These are phyloP conservation scores for Antarctomyces pellizariae DNA, from an alignment of 495 filamentous ascomycete genomes.

Conservation along the genomic window DNA sequence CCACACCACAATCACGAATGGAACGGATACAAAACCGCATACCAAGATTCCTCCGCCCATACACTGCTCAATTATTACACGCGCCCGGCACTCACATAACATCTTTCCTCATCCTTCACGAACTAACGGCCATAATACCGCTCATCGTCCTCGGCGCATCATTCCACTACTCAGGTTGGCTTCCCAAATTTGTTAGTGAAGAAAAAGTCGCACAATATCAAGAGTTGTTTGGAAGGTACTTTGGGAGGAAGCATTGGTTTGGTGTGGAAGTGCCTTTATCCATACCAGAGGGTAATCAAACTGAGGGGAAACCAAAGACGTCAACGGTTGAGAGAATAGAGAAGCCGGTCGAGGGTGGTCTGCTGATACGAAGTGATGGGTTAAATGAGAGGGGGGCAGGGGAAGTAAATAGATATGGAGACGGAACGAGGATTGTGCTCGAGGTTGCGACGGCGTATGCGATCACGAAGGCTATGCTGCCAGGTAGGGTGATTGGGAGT, in stretches of 20 bases:
- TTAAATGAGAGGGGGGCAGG: conserved; percentile 4
- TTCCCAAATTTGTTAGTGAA: conserved; percentile 24
- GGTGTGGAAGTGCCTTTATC: no score
- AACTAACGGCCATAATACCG: conserved; percentile 67
- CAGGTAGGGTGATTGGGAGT: conserved; percentile 48
- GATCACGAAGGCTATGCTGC: conserved; percentile 63
- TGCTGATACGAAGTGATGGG: conserved; percentile 6
- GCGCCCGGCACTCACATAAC: conserved; percentile 66
- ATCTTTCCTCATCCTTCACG: conserved; percentile 77
- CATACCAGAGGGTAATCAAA: no score
- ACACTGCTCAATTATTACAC: conserved; percentile 39
- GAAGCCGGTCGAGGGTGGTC: conserved; percentile 6
- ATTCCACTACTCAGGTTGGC: conserved; percentile 54
- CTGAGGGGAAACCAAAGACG: conserved; percentile 6
- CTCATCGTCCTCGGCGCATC: conserved; percentile 45
- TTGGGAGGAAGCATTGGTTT: conserved; percentile 23
- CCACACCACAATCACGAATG: conserved; percentile 17
- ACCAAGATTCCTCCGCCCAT: conserved; percentile 31
- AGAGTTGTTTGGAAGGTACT: conserved; percentile 20
- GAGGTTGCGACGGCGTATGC: conserved; percentile 75
- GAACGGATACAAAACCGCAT: conserved; percentile 34
- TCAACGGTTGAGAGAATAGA: conserved; percentile 5
- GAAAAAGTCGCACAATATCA: no score
- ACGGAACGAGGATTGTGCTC: conserved; percentile 30
- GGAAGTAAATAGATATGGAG: conserved; percentile 8